Base-by-base conservation (phyloP, 805 yeast genomes). In the Metahyphopichia silvanorum region DNA sequence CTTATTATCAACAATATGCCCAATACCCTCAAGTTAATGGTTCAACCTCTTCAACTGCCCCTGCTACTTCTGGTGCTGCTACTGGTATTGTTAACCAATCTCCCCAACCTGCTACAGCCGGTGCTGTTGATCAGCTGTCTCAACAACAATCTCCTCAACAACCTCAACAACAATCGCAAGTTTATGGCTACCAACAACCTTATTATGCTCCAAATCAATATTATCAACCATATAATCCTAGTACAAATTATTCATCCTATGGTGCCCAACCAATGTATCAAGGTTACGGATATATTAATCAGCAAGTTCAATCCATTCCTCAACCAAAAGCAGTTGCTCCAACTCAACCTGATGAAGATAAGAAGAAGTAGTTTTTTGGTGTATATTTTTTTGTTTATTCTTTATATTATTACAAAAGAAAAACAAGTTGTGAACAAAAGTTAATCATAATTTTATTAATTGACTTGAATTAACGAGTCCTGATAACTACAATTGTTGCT, bases 141-240 rank as follows among this genome's bases (percentile, higher is more conserved):
- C 26, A 24, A 24, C 13, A n/a, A 12, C 26, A 24, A 13, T 13
- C 13, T n/a, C 26, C 26, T 5, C 26, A 26, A 16, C 29, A 26
- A 16, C 16, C 9, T 14, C 29, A 26, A 15, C 29, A 26, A 26
- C 41, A 32, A 23, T 31, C 38, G 17, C 42, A 30, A 20, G 38
- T 42, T 18, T 50, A 49, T 29, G 44, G 49, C 6, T 51, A 51
- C 28, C 57, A 51, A 39, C 55, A 50, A 34, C 42, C 46, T 11
- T 47, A 47, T 31, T 44, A 43, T 36, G 51, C 53, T 16, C 47
- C 49, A 16, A 43, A 42, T 28, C 58, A 47, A 37, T 53, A 46
- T 32, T 51, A 52, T 40, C 51, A 43, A 21, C 40, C 47, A 14
- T 44, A 40, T 30, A 39, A 39, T 24, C 48, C 50, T 16, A 35